Evolutionary conservation across 2,329 filamentous ascomycete genomes (phyloP).

Genomic region (Helicocarpus griseus): DNA sequence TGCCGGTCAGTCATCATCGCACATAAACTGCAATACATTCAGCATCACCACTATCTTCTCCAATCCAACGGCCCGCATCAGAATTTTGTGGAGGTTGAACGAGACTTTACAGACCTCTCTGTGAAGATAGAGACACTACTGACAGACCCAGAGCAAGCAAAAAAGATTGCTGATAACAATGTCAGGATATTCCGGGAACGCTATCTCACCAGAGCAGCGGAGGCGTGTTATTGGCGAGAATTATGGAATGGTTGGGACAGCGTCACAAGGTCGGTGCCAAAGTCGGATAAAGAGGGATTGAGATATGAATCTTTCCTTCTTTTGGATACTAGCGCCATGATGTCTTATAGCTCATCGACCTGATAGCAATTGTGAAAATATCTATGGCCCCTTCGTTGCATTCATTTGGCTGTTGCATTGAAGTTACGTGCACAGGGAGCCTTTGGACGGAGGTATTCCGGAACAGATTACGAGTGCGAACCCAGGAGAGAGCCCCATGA

Average conservation of each 20-base stretch:
- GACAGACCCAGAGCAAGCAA: conserved; percentile 27
- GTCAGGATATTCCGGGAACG: conserved; percentile 38
- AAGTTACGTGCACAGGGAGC: too few relatives aligned
- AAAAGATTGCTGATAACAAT: conserved; percentile 39
- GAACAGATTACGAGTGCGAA: too few relatives aligned
- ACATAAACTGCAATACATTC: conserved; percentile 39
- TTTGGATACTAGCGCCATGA: too few relatives aligned
- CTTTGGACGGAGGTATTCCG: too few relatives aligned
- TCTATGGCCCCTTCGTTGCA: too few relatives aligned
- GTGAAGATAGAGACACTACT: conserved; percentile 30
- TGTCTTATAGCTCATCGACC: too few relatives aligned
- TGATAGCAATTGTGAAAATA: too few relatives aligned
- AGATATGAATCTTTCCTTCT: too few relatives aligned
- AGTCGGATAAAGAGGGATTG: too few relatives aligned
- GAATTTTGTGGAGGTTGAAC: conserved; percentile 39
- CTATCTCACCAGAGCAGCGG: conserved; percentile 42
- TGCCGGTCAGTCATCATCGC: conserved; percentile 40
- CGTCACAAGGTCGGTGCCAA: too few relatives aligned
- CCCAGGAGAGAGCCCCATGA: too few relatives aligned
- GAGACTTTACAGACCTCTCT: conserved; percentile 47
- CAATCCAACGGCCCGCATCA: conserved; percentile 34
- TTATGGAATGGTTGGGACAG: background rate
- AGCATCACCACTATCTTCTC: conserved; percentile 40
- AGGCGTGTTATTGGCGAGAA: conserved; percentile 41
- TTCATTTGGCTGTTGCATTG: too few relatives aligned